Evolutionary conservation across 1,139 yeast species (phyloP).

Genomic region (Pneumocystis murina): DNA sequence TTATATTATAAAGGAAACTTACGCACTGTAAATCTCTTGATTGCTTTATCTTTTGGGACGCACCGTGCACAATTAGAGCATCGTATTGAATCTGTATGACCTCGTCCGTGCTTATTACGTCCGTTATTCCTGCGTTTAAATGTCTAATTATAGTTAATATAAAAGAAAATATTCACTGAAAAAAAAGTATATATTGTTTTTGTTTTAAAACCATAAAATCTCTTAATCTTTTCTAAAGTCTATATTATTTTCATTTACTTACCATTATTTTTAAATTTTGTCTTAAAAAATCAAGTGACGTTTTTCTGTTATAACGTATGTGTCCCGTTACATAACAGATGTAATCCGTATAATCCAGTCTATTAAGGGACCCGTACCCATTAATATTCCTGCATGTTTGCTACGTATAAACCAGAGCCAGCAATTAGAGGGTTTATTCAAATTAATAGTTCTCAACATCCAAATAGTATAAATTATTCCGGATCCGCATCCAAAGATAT

Average conservation of each 20-base stretch:
- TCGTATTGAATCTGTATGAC: conserved; percentile 99
- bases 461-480: background rate
- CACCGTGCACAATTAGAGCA: conserved; percentile 99
- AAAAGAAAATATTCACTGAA: too few relatives aligned
- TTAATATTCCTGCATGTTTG: conserved; percentile 62
- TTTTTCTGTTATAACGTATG: too few relatives aligned
- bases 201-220: too few relatives aligned
- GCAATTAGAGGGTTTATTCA: conserved; percentile 66
- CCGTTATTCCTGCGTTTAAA: conserved; percentile 99
- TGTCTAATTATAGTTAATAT: conserved; percentile 54
- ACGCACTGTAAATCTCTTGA: background rate
- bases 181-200: too few relatives aligned
- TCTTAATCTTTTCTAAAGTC: too few relatives aligned
- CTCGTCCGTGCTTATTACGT: conserved; percentile 99
- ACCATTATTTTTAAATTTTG: too few relatives aligned
- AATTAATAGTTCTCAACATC: conserved; percentile 57
- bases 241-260: too few relatives aligned
- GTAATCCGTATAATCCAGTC: conserved; percentile 36
- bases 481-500: conserved; percentile 27
- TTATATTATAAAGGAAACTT: conserved; percentile 37
- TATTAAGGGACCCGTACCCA: conserved; percentile 59
- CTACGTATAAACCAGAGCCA: conserved; percentile 69
- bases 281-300: background rate
- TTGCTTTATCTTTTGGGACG: conserved; percentile 55
- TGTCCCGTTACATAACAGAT: too few relatives aligned